These are phyloP conservation scores for Polysphondylium violaceum DNA, from an alignment of 78 protist species.

Conservation along the genomic window DNA sequence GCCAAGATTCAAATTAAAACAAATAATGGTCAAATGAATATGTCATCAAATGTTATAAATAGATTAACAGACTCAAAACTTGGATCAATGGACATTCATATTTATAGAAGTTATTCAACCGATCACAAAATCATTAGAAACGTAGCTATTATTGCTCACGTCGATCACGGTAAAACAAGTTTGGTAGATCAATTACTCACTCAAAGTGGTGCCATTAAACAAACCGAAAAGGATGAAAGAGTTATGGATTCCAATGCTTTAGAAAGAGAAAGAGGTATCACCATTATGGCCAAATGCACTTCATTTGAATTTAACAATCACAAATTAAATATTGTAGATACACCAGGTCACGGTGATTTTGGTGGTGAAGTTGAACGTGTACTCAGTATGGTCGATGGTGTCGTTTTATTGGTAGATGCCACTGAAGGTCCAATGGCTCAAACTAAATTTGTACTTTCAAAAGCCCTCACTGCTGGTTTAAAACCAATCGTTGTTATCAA, in stretches of 20 bases:
- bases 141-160: slow-evolving; percentile 86
- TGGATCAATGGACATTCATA: not conserved
- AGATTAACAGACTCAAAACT: not conserved
- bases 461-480: slow-evolving; percentile 88
- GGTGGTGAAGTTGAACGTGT: slow-evolving; percentile 96
- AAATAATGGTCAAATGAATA: not conserved
- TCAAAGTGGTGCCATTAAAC: slow-evolving; percentile 70
- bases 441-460: slow-evolving; percentile 93
- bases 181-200: slow-evolving; percentile 78
- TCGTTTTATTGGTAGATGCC: slow-evolving; percentile 94
- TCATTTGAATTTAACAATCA: slow-evolving; percentile 34
- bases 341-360: slow-evolving; percentile 97
- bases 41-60: too few relatives aligned
- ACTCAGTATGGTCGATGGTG: slow-evolving; percentile 91
- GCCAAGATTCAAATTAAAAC: not conserved
- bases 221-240: slow-evolving; percentile 49
- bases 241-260: slow-evolving; percentile 84
- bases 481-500: slow-evolving; percentile 93
- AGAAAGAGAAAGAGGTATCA: slow-evolving; percentile 95
- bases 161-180: slow-evolving; percentile 85
- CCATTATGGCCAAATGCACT: slow-evolving; percentile 92
- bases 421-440: slow-evolving; percentile 95
- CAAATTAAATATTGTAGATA: slow-evolving; percentile 91
- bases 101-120: slow-evolving; percentile 9
- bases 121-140: slow-evolving; percentile 71